These are phyloP conservation scores for Paecilomyces formosus DNA, from an alignment of 2,329 filamentous ascomycete species.

Conservation along the genomic window DNA sequence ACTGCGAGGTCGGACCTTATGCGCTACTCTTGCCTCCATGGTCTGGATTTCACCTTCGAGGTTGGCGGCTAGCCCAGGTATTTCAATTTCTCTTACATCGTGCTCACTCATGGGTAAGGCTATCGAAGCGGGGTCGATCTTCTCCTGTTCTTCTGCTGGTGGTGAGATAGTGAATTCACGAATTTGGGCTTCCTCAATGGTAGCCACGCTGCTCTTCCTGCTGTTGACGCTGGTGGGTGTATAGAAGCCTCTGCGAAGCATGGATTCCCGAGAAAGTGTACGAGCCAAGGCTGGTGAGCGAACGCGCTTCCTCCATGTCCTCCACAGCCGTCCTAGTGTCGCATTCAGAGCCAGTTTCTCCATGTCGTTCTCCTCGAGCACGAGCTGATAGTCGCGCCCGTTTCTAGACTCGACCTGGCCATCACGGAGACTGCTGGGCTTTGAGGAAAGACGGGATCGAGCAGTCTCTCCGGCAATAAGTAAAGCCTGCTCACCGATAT, in stretches of 20 bases:
- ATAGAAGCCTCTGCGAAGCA: slow-evolving; percentile 21
- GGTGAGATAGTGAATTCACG: slow-evolving; percentile 7
- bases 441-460: slow-evolving; percentile 33
- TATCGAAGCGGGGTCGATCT: slow-evolving; percentile 24
- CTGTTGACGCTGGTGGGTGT: slow-evolving; percentile 17
- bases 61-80: slow-evolving; percentile 59
- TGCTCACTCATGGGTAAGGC: slow-evolving; percentile 40
- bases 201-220: slow-evolving; percentile 31
- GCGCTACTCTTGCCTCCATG: slow-evolving; percentile 29
- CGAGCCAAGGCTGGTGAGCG: slow-evolving; percentile 28
- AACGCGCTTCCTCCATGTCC: slow-evolving; percentile 81
- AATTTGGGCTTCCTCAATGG: slow-evolving; percentile 22
- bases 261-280: slow-evolving; percentile 35
- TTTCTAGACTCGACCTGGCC: slow-evolving; percentile 42
- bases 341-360: slow-evolving; percentile 87
- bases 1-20: slow-evolving; percentile 36
- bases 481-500: slow-evolving; percentile 83
- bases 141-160: slow-evolving; percentile 10
- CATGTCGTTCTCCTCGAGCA: slow-evolving; percentile 88
- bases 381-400: slow-evolving; percentile 53
- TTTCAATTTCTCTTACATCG: slow-evolving; percentile 73
- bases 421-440: slow-evolving; percentile 47
- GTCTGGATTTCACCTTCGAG: slow-evolving; percentile 50
- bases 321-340: slow-evolving; percentile 82
- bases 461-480: slow-evolving; percentile 82